These are phyloP conservation scores for Kalanchoe fedtschenkoi DNA, from an alignment of 164 flowering plant species.

Conservation along the genomic window DNA sequence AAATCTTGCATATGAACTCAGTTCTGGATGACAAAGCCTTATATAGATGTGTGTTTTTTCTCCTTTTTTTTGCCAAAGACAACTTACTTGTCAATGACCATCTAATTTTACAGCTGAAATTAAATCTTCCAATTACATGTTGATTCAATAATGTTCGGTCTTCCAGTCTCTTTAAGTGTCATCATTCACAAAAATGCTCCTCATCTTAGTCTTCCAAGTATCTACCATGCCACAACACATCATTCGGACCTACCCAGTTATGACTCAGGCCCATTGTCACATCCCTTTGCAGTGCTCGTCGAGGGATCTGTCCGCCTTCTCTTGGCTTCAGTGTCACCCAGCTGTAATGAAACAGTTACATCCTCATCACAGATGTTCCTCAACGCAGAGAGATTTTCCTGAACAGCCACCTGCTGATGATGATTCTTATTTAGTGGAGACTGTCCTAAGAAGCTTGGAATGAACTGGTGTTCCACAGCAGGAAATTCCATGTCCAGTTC, in stretches of 20 bases:
- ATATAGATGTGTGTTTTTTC: too few relatives aligned
- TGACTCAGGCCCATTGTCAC: conserved; percentile 7
- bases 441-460: conserved; percentile 20
- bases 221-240: not conserved
- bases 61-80: too few relatives aligned
- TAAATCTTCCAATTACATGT: not conserved
- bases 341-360: conserved; percentile 21
- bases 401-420: conserved; percentile 1
- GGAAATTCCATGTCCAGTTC: conserved; percentile 18
- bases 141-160: not conserved
- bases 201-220: not conserved
- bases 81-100: too few relatives aligned
- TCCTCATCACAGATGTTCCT: conserved; percentile 27
- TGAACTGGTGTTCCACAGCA: conserved; percentile 33
- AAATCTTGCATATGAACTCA: too few relatives aligned
- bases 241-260: not conserved
- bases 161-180: not conserved
- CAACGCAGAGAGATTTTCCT: conserved; percentile 25
- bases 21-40: too few relatives aligned
- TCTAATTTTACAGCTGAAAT: not conserved
- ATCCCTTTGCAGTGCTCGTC: conserved; percentile 1
- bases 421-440: conserved; percentile 20
- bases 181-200: not conserved
- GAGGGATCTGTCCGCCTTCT: conserved; percentile 21
- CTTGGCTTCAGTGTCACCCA: conserved; percentile 34